These are phyloP conservation scores for Puccinia brachypodii DNA, from an alignment of 1,284 basidiomycete genomes.

Conservation along the genomic window DNA sequence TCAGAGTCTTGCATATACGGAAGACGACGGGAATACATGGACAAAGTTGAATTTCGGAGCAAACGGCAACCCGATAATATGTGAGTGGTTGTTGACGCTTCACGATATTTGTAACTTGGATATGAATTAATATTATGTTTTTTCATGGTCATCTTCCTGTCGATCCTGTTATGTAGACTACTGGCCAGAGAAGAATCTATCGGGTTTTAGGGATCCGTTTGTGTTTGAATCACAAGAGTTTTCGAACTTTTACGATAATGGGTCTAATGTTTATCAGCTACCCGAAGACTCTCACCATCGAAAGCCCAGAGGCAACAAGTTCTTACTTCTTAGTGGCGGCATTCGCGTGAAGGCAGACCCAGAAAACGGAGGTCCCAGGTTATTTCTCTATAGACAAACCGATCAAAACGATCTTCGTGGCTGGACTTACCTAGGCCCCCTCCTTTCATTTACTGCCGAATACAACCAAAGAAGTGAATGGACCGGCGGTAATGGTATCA, in stretches of 20 bases:
- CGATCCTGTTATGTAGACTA: slow-evolving; percentile 2
- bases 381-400: slow-evolving; percentile 53
- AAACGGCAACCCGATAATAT: slow-evolving; percentile 52
- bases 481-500: slow-evolving; percentile 50
- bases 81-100: slow-evolving; percentile 34
- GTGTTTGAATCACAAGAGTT: slow-evolving; percentile 51
- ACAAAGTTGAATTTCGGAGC: slow-evolving; percentile 51
- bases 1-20: slow-evolving; percentile 51
- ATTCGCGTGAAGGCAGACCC: slow-evolving; percentile 42
- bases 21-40: slow-evolving; percentile 52
- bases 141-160: background rate
- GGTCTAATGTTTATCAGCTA: slow-evolving; percentile 22
- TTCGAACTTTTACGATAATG: slow-evolving; percentile 33
- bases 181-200: slow-evolving; percentile 35
- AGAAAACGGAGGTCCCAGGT: slow-evolving; percentile 45
- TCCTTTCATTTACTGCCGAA: slow-evolving; percentile 40
- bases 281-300: background rate
- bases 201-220: slow-evolving; percentile 53
- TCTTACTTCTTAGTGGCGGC: slow-evolving; percentile 52
- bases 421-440: slow-evolving; percentile 52
- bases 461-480: slow-evolving; percentile 48
- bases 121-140: background rate
- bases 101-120: background rate
- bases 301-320: slow-evolving; percentile 47
- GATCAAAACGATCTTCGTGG: slow-evolving; percentile 42